phyloP scores from a whole-genome alignment of 768 basidiomycete species.

The Boletus bicolor region DNA sequence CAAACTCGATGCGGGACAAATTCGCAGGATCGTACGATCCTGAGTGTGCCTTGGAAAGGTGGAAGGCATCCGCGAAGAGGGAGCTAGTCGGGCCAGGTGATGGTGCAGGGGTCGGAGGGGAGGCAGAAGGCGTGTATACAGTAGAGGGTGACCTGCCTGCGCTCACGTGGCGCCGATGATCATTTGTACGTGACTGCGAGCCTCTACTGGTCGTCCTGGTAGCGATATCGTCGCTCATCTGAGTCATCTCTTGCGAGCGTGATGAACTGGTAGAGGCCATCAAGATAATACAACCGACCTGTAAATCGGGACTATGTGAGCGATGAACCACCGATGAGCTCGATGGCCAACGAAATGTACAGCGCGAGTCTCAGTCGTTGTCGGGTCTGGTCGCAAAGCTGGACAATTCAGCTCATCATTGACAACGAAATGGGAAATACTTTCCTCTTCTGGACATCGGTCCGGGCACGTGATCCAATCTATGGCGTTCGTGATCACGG shows the following conservation, averaged over 20 bases:
- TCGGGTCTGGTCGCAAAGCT: neutral
- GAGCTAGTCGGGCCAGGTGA: conserved; percentile 53
- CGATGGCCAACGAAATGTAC: neutral
- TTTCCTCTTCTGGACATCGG: conserved; percentile 2
- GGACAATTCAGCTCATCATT: neutral
- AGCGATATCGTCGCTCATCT: conserved; percentile 9
- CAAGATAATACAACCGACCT: neutral
- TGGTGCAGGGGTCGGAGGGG: conserved; percentile 62
- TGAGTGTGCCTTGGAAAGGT: conserved; percentile 13
- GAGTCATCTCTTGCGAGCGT: neutral
- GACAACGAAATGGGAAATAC: conserved; percentile 4
- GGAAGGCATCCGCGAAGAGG: conserved; percentile 37
- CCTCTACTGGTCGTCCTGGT: conserved; percentile 6
- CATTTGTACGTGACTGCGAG: conserved; percentile 10
- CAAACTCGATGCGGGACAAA: conserved; percentile 33
- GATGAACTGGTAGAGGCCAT: conserved; percentile 14
- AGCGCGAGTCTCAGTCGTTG: conserved; percentile 4
- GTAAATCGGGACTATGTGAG: neutral
- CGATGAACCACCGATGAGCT: neutral
- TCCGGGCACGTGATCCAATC: conserved; percentile 14
- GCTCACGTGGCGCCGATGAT: conserved; percentile 16
- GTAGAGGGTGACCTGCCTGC: conserved; percentile 27
- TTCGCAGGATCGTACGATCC: conserved; percentile 23
- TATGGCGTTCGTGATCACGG: neutral
- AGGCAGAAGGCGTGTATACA: conserved; percentile 51